Conservation (phyloP, 164 flowering plant genomes). For the Warburgia ugandensis region DNA sequence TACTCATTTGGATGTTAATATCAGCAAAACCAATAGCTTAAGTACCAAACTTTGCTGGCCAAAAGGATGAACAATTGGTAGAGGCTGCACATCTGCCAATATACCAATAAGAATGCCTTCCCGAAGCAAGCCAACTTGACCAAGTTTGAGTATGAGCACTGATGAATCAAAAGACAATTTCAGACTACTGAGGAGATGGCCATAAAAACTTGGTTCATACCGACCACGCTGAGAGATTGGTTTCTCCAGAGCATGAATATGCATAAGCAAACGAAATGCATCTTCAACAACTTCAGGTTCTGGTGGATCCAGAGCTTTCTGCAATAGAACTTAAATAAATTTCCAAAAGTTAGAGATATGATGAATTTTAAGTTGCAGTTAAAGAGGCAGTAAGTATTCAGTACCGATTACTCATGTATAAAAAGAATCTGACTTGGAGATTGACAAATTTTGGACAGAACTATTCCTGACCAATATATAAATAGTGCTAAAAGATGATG, state of each 20-base stretch:
- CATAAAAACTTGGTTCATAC: conserved; percentile 85
- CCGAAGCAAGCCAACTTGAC: conserved; percentile 59
- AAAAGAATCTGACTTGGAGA: too few relatives aligned
- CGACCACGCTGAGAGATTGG: conserved; percentile 52
- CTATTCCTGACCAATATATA: too few relatives aligned
- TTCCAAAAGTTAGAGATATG: conserved; percentile 11
- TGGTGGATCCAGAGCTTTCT: conserved; percentile 90
- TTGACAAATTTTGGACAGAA: too few relatives aligned
- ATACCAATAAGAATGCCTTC: conserved; percentile 92
- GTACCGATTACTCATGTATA: too few relatives aligned
- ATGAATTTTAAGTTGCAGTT: too few relatives aligned
- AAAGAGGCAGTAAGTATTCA: too few relatives aligned
- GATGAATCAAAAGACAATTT: conserved; percentile 90
- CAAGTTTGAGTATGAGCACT: conserved; percentile 72
- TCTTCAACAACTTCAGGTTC: conserved; percentile 69
- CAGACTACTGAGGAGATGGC: conserved; percentile 68
- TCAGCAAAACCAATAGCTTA: background rate
- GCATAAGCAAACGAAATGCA: conserved; percentile 66
- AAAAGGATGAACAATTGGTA: conserved; percentile 80
- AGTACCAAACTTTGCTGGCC: conserved; percentile 70
- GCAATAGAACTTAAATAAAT: conserved; percentile 52
- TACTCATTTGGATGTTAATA: background rate
- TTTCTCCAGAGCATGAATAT: conserved; percentile 50
- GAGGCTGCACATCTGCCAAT: conserved; percentile 81
- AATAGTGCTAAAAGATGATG: too few relatives aligned